phyloP scores from a whole-genome alignment of 2,329 filamentous ascomycete species.

The Tolypocladium amazonense region DNA sequence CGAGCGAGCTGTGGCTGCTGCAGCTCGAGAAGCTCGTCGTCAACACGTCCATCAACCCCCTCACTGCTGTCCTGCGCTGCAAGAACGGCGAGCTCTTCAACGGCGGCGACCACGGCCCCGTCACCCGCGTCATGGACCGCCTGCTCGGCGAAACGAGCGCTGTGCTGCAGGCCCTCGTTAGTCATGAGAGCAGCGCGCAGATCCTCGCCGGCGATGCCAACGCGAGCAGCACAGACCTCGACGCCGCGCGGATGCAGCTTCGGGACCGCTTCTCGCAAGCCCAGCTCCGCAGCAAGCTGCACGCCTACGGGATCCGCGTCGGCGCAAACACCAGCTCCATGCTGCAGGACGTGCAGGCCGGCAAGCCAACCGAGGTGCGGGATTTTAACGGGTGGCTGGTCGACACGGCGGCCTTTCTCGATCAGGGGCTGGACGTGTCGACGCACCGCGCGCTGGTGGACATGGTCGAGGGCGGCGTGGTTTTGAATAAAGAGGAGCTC shows the following conservation, averaged over 20 bases:
- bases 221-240: neutral
- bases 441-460: constrained; percentile 30
- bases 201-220: constrained; percentile 20
- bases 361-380: constrained; percentile 42
- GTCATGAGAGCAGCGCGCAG: constrained; percentile 36
- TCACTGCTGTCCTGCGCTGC: constrained; percentile 69
- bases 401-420: constrained; percentile 31
- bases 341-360: constrained; percentile 46
- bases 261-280: constrained; percentile 27
- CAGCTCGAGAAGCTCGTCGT: constrained; percentile 82
- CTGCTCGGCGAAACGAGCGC: constrained; percentile 65
- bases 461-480: constrained; percentile 27
- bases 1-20: constrained; percentile 37
- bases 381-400: constrained; percentile 52
- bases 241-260: constrained; percentile 1
- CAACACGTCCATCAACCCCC: constrained; percentile 72
- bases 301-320: constrained; percentile 36
- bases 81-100: constrained; percentile 69
- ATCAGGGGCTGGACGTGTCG: constrained; percentile 19
- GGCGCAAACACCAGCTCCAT: constrained; percentile 48
- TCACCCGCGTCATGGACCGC: constrained; percentile 52
- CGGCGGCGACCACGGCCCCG: constrained; percentile 30
- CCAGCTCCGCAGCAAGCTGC: constrained; percentile 33
- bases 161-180: constrained; percentile 60
- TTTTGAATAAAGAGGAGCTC: constrained; percentile 24